These are phyloP conservation scores for Salmacisia buchloeana DNA, from an alignment of 1,284 basidiomycete species.

Conservation along the genomic window DNA sequence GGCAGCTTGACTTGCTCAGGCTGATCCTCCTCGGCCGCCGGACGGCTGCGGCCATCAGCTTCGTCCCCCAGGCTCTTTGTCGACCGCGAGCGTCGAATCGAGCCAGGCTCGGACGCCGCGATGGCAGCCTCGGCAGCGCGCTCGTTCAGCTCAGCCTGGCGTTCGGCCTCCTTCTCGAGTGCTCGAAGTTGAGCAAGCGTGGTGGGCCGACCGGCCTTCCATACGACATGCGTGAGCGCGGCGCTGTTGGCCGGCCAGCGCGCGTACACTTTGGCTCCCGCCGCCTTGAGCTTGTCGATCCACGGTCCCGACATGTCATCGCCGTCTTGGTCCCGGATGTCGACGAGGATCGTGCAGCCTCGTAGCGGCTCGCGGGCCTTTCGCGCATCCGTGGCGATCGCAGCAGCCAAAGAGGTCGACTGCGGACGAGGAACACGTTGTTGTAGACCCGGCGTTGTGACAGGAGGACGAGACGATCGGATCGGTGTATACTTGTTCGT, in stretches of 20 bases:
- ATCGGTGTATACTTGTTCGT: neutral
- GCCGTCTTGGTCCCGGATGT: slow-evolving; percentile 38
- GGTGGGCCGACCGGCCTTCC: slow-evolving; percentile 35
- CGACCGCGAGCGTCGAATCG: neutral
- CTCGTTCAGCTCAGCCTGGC: slow-evolving; percentile 8
- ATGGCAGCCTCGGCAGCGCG: neutral
- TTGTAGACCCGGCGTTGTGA: neutral
- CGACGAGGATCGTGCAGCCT: slow-evolving; percentile 36
- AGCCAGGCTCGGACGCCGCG: neutral
- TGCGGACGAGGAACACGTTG: neutral
- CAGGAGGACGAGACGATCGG: neutral
- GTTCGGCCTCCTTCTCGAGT: slow-evolving; percentile 17
- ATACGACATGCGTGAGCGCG: slow-evolving; percentile 37
- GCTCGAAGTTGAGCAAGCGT: slow-evolving; percentile 33
- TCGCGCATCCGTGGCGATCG: neutral
- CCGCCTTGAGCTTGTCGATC: slow-evolving; percentile 33
- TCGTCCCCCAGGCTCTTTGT: neutral
- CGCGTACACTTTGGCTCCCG: slow-evolving; percentile 35
- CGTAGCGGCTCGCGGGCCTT: slow-evolving; percentile 21
- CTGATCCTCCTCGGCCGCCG: neutral
- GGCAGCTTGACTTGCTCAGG: slow-evolving; percentile 12
- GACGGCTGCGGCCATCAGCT: neutral
- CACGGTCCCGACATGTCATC: slow-evolving; percentile 34
- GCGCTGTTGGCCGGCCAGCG: slow-evolving; percentile 14
- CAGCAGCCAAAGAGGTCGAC: neutral